phyloP scores from a whole-genome alignment of 1,284 basidiomycete genomes.

The Ustilago trichophora region DNA sequence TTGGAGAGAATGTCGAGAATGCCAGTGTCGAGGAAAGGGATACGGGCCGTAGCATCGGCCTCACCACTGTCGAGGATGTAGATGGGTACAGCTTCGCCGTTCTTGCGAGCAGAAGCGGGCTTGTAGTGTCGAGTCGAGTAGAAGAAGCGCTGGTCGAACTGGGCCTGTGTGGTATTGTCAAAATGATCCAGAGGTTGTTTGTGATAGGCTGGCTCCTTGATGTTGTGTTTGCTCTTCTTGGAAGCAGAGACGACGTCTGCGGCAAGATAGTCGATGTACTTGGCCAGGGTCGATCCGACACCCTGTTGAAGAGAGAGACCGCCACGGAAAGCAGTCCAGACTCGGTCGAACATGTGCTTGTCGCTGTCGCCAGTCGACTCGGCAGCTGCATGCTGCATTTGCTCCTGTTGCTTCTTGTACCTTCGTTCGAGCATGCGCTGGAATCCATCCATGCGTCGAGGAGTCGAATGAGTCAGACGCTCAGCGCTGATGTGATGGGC shows the following conservation, averaged over 20 bases:
- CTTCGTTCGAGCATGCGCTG: constrained; percentile 37
- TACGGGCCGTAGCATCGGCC: constrained; percentile 54
- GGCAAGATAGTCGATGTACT: constrained; percentile 16
- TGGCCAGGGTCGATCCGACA: constrained; percentile 10
- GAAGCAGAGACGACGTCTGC: background rate
- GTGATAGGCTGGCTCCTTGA: constrained; percentile 69
- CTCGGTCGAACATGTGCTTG: constrained; percentile 5
- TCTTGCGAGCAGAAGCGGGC: constrained; percentile 81
- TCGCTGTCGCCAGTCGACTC: background rate
- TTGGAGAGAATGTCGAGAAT: constrained; percentile 84
- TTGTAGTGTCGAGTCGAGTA: constrained; percentile 84
- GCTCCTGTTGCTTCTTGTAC: constrained; percentile 29
- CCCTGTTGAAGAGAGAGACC: constrained; percentile 21
- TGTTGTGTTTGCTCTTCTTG: constrained; percentile 23
- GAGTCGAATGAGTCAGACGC: constrained; percentile 36
- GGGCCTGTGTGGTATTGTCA: constrained; percentile 63
- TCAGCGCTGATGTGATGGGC: constrained; percentile 28
- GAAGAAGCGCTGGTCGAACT: constrained; percentile 77
- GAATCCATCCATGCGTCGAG: constrained; percentile 40
- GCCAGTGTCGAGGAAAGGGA: constrained; percentile 69
- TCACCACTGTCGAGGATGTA: constrained; percentile 67
- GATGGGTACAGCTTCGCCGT: constrained; percentile 55
- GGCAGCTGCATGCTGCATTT: background rate
- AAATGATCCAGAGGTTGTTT: constrained; percentile 83
- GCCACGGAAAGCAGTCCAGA: constrained; percentile 8